Conservation (phyloP, 345 rosid genomes). For the Salix purpurea region DNA sequence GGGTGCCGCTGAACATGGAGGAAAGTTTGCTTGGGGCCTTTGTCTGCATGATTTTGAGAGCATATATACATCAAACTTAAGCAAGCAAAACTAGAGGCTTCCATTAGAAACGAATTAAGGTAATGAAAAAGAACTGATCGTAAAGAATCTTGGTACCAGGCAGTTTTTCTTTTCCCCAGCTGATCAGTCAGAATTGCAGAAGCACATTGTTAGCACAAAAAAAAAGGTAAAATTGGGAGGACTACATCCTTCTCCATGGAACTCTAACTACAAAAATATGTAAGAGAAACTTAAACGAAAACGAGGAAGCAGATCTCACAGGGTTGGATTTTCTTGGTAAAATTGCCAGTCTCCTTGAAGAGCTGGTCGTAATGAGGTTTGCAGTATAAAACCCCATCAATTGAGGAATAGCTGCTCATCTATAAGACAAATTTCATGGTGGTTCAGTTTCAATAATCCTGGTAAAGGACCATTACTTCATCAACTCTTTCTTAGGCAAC, state of each 20-base stretch:
- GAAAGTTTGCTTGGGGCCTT: slow-evolving; percentile 48
- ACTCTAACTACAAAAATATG: background rate
- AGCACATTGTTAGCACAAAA: background rate
- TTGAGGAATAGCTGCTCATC: slow-evolving; percentile 65
- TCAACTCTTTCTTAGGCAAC: background rate
- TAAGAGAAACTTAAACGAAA: background rate
- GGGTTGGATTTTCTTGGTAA: slow-evolving; percentile 44
- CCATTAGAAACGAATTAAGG: background rate
- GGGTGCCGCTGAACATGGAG: slow-evolving; percentile 43
- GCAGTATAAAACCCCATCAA: slow-evolving; percentile 76
- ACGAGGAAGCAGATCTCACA: slow-evolving; percentile 15
- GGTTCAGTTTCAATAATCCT: background rate
- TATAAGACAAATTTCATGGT: slow-evolving; percentile 14
- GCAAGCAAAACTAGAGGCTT: background rate
- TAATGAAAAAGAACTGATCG: background rate
- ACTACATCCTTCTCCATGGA: background rate
- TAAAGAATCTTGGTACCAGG: slow-evolving; percentile 24
- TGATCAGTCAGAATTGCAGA: slow-evolving; percentile 15
- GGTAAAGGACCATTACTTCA: background rate
- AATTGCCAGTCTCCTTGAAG: slow-evolving; percentile 58
- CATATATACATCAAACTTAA: background rate
- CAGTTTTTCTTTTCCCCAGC: slow-evolving; percentile 40
- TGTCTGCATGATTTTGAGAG: slow-evolving; percentile 17
- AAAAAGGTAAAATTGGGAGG: background rate
- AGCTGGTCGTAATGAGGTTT: slow-evolving; percentile 88